Conservation (phyloP, 129 eudicot species). For the Flaveria robusta region DNA sequence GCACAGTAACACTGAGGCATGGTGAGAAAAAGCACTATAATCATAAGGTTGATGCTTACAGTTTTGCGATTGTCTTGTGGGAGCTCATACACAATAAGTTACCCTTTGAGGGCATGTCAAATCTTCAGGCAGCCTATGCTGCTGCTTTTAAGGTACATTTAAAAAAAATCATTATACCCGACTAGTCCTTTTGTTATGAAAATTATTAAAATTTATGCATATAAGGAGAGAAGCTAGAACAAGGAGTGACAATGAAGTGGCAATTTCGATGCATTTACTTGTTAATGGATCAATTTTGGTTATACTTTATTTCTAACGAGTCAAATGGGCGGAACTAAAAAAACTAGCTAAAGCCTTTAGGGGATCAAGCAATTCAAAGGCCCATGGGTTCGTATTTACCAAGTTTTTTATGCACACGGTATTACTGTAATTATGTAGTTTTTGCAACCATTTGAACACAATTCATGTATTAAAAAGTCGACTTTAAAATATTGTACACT, state of each 20-base stretch:
- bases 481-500: not conserved
- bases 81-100: slow-evolving; percentile 87
- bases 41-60: slow-evolving; percentile 87
- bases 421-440: not conserved
- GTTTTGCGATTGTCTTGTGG: slow-evolving; percentile 90
- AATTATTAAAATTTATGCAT: not conserved
- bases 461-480: not conserved
- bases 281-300: not conserved
- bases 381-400: not conserved
- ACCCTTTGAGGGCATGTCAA: slow-evolving; percentile 79
- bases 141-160: slow-evolving; percentile 81
- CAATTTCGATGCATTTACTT: slow-evolving; percentile 6
- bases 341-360: not conserved
- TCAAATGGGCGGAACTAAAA: not conserved
- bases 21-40: slow-evolving; percentile 89
- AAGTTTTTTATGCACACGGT: not conserved
- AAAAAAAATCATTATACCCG: not conserved
- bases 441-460: not conserved
- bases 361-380: not conserved
- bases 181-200: not conserved
- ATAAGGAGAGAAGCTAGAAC: not conserved
- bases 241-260: not conserved
- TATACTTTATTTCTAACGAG: not conserved
- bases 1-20: slow-evolving; percentile 79
- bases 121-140: slow-evolving; percentile 79